These are phyloP conservation scores for Fusarium penzigii DNA, from an alignment of 2,329 filamentous ascomycete genomes.

Conservation along the genomic window DNA sequence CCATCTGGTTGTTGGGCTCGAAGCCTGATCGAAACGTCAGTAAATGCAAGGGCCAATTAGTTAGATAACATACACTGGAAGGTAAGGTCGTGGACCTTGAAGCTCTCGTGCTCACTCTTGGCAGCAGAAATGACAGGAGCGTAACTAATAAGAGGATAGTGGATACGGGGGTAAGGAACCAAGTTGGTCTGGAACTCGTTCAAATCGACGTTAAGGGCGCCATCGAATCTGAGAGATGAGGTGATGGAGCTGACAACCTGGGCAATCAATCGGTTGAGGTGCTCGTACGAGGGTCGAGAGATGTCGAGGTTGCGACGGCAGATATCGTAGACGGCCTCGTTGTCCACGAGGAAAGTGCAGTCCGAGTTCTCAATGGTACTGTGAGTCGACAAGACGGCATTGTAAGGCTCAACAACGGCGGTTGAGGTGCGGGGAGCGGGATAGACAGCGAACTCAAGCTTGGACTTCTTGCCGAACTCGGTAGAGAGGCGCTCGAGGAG, in stretches of 20 bases:
- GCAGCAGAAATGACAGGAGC: slow-evolving; percentile 69
- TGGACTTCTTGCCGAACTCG: slow-evolving; percentile 76
- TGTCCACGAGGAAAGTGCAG: slow-evolving; percentile 76
- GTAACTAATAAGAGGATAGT: slow-evolving; percentile 74
- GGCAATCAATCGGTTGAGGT: slow-evolving; percentile 72
- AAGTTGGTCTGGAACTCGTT: slow-evolving; percentile 80
- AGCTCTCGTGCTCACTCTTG: slow-evolving; percentile 84
- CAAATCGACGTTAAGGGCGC: slow-evolving; percentile 71
- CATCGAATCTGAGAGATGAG: slow-evolving; percentile 70
- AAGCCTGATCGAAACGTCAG: slow-evolving; percentile 54
- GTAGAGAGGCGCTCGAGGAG: slow-evolving; percentile 72
- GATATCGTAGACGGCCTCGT: slow-evolving; percentile 75
- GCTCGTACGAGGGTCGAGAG: slow-evolving; percentile 67
- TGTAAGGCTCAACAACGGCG: slow-evolving; percentile 73
- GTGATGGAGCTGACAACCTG: slow-evolving; percentile 77
- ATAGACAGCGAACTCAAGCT: slow-evolving; percentile 75
- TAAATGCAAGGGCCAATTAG: not conserved
- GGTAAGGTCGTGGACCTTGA: slow-evolving; percentile 78
- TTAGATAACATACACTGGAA: slow-evolving; percentile 62
- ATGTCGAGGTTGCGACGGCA: slow-evolving; percentile 73
- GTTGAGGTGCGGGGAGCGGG: slow-evolving; percentile 70
- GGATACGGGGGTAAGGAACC: slow-evolving; percentile 72
- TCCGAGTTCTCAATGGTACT: slow-evolving; percentile 78
- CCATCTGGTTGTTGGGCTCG: slow-evolving; percentile 79
- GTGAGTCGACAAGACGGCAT: slow-evolving; percentile 72